Evolutionary conservation across 495 filamentous ascomycete species (phyloP), one percentile per base, ranked within the genome.

Genomic region (Letharia lupina): DNA sequence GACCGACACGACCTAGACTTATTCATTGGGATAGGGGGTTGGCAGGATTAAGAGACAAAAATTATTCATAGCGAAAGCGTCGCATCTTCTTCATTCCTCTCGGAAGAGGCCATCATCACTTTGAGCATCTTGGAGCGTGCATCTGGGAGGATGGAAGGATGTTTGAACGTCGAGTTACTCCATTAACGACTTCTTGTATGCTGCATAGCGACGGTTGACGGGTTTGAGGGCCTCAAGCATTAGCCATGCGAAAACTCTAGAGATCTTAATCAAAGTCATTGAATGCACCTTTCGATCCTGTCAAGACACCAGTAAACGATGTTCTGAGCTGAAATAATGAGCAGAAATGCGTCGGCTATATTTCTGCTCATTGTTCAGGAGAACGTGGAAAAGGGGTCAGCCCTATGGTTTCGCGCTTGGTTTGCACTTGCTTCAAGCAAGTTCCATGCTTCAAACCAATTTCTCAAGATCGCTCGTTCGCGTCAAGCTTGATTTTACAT

Each of bases 1-100:
- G 67, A 68, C 45, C 40, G 23, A 20, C n/a, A 68, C 44, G 62
- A 65, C 28, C 67, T 65, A 48, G 65, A 58, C 65, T 65, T 35
- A 45, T 54, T 62, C 62, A 60, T 65, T 65, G 45, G 56, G 57
- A 37, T 62, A 54, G 45, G 67, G 42, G 58, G 15, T 48, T 13
- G 62, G 28, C 42, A 61, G 60, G 48, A 54, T 20, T 31, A 39
- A 39, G 39, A 61, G 57, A 56, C 31, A 31, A 42, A 65, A 60
- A 42, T 23, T 16, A 16, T 61, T 47, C 47, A 50, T 37, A 45
- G 64, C 58, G 64, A n/a, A 57, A 65, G 64, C 64, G 64, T 54
- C 47, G 64, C 64, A 61, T 65, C 57, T 65, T 40, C 56, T 61
- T 48, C 48, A 31, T n/a, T 61, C 42, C 58, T 20, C 44, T 47